Base-by-base conservation (phyloP, 768 basidiomycete genomes). In the Dictyophora rubrovolvata region DNA sequence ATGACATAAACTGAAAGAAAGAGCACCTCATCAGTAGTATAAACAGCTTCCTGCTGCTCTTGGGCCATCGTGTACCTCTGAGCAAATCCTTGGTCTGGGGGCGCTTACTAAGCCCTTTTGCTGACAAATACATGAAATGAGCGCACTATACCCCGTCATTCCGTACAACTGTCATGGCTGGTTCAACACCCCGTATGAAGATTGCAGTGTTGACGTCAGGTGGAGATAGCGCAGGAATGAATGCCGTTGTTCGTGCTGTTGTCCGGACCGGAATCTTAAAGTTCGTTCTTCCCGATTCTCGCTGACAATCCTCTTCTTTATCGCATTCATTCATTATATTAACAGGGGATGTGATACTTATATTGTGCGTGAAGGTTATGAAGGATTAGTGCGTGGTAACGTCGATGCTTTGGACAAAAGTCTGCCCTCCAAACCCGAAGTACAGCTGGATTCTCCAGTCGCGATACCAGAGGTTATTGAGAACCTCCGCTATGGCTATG, bases 211-310 rank as follows among this genome's bases (percentile, higher is more conserved):
- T 98, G 63, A 99, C 96, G 1, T 90, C 87, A 1, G 96, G 95
- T 50, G 95, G 96, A 68, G 96, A 99, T 77, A 92, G 89, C 73
- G 94, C 96, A 55, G 96, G 96, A 67, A 92, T 93, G 91, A 94
- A 95, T 69, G 92, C 93, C 34, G 90, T 85, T 57, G 95, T 99
- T 55, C 89, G 96, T 64, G 80, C 93, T 0, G 86, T 93, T 50
- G 95, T 98, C 63, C 93, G 93, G 73, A 84, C 84, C 64, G 93
- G 87, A 35, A 96, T 99, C 64, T 77, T 93, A 62, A 86, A 87
- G 93, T 93, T 68, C 64, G 83, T 73, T 0, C 20, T 34, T 5
- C 16, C 14, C 5, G 18, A 36, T 14, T 20, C n/a, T 5, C n/a
- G 42, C n/a, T 42, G n/a, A 22, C 20, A 50, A 34, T 17, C 2